phyloP scores from a whole-genome alignment of 2,329 filamentous ascomycete genomes.

The Apiospora aurea region DNA sequence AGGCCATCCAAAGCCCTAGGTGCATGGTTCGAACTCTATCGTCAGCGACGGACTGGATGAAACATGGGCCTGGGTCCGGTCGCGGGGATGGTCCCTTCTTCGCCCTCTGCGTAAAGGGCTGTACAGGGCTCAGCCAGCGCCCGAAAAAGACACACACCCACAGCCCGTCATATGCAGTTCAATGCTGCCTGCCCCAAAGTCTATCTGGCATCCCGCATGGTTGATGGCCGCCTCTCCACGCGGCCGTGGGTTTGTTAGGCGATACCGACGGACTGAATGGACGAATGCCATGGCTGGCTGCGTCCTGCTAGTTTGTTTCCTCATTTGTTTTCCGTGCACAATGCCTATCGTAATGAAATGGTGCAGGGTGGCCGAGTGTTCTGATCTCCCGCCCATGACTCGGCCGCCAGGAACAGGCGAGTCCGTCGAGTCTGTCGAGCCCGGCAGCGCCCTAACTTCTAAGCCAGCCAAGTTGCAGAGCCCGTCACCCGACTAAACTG shows the following conservation, averaged over 20 bases:
- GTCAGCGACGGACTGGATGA: constrained; percentile 2
- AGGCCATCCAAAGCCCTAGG: neutral
- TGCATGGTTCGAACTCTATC: neutral
- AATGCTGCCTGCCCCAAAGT: neutral
- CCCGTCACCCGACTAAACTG: constrained; percentile 5
- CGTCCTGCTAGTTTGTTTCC: neutral
- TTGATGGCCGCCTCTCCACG: neutral
- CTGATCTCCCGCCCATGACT: neutral
- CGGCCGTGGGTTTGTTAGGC: neutral
- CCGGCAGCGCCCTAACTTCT: neutral
- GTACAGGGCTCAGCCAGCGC: neutral
- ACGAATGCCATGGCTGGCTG: neutral
- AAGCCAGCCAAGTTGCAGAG: neutral
- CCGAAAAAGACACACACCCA: neutral
- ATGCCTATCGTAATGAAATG: neutral
- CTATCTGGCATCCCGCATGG: neutral
- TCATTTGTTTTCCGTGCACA: neutral
- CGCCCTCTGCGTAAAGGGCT: neutral
- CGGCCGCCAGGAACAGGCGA: constrained; percentile 6
- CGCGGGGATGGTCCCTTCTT: constrained; percentile 6
- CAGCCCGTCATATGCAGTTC: neutral
- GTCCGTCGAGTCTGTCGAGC: neutral
- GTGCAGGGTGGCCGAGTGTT: neutral
- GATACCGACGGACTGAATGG: neutral
- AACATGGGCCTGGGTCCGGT: neutral